phyloP scores from a whole-genome alignment of 495 filamentous ascomycete species.

The Jackrogersella minutella region DNA sequence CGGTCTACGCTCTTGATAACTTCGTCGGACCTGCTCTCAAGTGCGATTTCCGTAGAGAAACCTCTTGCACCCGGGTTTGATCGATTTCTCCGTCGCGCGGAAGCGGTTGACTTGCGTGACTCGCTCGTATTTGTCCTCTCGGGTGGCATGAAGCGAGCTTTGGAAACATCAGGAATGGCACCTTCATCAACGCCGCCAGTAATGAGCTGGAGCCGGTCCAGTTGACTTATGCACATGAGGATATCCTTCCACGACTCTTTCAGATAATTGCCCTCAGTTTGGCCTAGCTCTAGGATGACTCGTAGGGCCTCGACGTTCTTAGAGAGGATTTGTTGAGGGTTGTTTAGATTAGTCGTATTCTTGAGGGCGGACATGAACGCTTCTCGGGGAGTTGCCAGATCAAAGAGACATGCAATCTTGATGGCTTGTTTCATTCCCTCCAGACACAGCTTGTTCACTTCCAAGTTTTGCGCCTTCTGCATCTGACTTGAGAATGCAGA shows the following conservation, averaged over 20 bases:
- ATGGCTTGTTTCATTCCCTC: slow-evolving; percentile 95
- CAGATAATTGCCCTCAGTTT: slow-evolving; percentile 88
- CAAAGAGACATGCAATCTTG: slow-evolving; percentile 90
- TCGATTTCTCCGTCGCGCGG: slow-evolving; percentile 68
- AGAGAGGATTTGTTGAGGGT: slow-evolving; percentile 91
- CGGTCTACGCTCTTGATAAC: slow-evolving; percentile 92
- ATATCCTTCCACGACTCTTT: slow-evolving; percentile 94
- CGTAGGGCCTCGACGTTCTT: slow-evolving; percentile 97
- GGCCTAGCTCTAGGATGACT: slow-evolving; percentile 86
- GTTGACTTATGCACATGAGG: slow-evolving; percentile 92
- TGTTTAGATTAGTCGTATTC: slow-evolving; percentile 94
- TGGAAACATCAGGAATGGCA: slow-evolving; percentile 90
- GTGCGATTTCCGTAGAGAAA: slow-evolving; percentile 86
- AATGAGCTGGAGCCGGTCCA: slow-evolving; percentile 95
- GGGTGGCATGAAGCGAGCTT: slow-evolving; percentile 73
- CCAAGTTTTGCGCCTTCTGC: slow-evolving; percentile 89
- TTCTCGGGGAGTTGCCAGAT: slow-evolving; percentile 85
- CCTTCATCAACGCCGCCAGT: slow-evolving; percentile 93
- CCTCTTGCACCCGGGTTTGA: slow-evolving; percentile 69
- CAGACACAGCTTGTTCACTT: slow-evolving; percentile 89
- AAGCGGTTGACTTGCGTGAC: slow-evolving; percentile 74
- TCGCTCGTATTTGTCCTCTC: slow-evolving; percentile 53
- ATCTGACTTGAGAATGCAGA: slow-evolving; percentile 90
- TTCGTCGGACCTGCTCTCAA: slow-evolving; percentile 89
- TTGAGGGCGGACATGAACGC: slow-evolving; percentile 95